Conservation (phyloP, 495 filamentous ascomycete species). For the Polyplosphaeria fusca region DNA sequence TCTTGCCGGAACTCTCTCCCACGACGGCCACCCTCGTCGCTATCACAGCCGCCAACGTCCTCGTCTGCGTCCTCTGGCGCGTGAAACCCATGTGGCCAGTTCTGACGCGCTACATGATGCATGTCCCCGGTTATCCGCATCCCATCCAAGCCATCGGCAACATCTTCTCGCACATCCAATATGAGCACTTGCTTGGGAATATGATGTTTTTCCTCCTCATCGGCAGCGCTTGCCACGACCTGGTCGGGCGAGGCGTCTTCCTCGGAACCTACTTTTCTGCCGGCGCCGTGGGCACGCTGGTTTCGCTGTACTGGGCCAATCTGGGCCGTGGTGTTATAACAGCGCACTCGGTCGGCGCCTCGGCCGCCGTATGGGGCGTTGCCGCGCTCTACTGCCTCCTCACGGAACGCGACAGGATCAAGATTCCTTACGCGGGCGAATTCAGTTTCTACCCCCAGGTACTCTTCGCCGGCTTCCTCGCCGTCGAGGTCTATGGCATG, state of each 20-base stretch:
- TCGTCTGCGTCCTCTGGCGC: conserved; percentile 63
- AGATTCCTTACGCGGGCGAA: conserved; percentile 17
- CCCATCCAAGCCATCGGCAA: conserved; percentile 64
- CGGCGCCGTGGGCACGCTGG: conserved; percentile 59
- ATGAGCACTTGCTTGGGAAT: conserved; percentile 67
- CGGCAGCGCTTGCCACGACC: conserved; percentile 69
- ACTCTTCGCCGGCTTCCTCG: conserved; percentile 1
- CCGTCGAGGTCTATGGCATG: conserved; percentile 2
- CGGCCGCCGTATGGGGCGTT: conserved; percentile 21
- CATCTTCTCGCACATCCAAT: conserved; percentile 72
- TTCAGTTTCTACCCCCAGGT: conserved; percentile 17
- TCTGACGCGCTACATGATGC: conserved; percentile 75
- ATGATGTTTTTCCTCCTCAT: conserved; percentile 61
- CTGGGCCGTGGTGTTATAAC: conserved; percentile 3
- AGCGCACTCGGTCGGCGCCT: conserved; percentile 20
- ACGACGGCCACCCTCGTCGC: conserved; percentile 71
- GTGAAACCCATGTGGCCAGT: conserved; percentile 66
- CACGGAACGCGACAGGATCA: conserved; percentile 14
- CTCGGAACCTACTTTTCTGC: conserved; percentile 70
- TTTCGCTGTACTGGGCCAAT: conserved; percentile 24
- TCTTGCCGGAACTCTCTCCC: conserved; percentile 73
- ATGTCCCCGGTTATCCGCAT: conserved; percentile 65
- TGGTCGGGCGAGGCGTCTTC: conserved; percentile 82
- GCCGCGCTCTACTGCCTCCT: conserved; percentile 7
- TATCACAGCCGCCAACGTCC: conserved; percentile 63